Evolutionary conservation across 306 rosid genomes (phyloP), one percentile per base, ranked within the genome.

Genomic region (Casuarina cunninghamiana): DNA sequence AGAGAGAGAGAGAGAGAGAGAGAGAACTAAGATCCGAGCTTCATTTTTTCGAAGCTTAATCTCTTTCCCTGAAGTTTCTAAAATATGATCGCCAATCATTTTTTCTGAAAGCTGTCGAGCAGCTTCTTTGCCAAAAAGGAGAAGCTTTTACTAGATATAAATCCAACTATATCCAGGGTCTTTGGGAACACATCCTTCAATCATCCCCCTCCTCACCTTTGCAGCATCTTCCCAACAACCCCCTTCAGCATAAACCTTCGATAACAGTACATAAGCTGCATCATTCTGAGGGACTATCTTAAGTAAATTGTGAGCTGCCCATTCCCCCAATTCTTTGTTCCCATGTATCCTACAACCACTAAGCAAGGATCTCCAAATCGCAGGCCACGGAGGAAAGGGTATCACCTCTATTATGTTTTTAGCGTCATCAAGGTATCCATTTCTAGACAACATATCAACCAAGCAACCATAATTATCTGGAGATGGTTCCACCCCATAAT

Each of bases 331-430:
- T 53, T 78, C 84, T 72, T 69, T 79, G 54, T 83, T 79, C 76
- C 86, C 88, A 72, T 87, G 81, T 60, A 79, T 89, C 77, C 91
- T 81, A 73, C 93, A 87, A 69, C 91, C 91, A 7, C 83, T 87
- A 42, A 89, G 86, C 77, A 89, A 69, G 80, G 91, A 87, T 76
- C 89, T 87, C 83, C 83, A 53, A 54, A 89, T 77, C 57, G 87
- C 88, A n/a, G 86, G 93, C 89, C 93, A 89, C 43, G 89, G 80
- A 71, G 83, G 71, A 83, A 77, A 83, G 3, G 93, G 93, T 91
- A 89, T 85, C 3, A 21, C 80, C 46, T 87, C 84, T 12, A 89
- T 77, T 53, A 83, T 58, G 70, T 61, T 26, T 65, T 77, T 84
- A 9, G 93, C 89, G 51, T 79, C 85, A 26, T 79, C 80, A 65